Percentiles rank a stretch among this genome's conserved stretches.
Conservation (phyloP, 176 grass and related monocot genomes). For the Otatea glauca region DNA sequence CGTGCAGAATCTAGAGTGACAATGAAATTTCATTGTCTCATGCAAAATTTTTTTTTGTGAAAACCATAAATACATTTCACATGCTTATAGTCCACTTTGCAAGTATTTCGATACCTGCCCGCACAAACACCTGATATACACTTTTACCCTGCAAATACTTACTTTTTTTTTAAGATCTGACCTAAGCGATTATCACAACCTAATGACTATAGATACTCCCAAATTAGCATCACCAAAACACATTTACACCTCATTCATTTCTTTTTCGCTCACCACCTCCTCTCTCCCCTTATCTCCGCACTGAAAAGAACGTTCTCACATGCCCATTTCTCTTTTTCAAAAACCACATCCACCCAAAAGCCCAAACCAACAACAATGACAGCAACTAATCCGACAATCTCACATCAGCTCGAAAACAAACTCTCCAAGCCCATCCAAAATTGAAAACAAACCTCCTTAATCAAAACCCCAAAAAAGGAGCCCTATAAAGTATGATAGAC, state of each 20-base stretch:
- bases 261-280: no score
- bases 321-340: neutral
- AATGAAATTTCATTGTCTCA: no score
- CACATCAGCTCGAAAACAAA: neutral
- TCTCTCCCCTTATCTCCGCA: neutral
- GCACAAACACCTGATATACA: neutral
- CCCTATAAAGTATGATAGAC: neutral
- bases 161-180: neutral
- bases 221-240: neutral
- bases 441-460: neutral
- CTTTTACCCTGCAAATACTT: neutral
- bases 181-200: neutral
- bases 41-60: no score
- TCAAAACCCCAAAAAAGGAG: neutral
- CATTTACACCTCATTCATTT: neutral
- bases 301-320: constrained; percentile 36
- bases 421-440: constrained; percentile 12
- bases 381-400: constrained; percentile 28
- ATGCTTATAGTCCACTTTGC: neutral
- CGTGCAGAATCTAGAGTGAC: neutral
- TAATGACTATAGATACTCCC: neutral
- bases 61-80: neutral
- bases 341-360: constrained; percentile 39
- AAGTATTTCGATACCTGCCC: neutral
- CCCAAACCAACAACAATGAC: constrained; percentile 13